These are phyloP conservation scores for Erodium maritimum DNA, from an alignment of 345 rosid species.

Conservation along the genomic window DNA sequence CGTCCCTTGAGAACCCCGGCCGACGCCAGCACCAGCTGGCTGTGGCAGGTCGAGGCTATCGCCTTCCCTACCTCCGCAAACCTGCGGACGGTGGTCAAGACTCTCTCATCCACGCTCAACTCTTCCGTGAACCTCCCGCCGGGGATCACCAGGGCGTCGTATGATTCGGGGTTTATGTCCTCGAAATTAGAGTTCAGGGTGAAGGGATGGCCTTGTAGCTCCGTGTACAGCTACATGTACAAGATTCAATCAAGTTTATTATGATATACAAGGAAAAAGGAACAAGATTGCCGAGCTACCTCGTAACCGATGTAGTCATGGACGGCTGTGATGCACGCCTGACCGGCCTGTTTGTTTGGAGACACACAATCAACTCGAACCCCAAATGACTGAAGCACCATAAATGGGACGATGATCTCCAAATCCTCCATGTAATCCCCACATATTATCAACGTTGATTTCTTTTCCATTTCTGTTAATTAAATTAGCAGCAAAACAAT, in stretches of 20 bases:
- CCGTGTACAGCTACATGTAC: conserved; percentile 34
- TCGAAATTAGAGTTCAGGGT: conserved; percentile 28
- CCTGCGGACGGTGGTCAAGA: conserved; percentile 17
- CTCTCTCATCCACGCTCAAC: conserved; percentile 30
- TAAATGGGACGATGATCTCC: conserved; percentile 32
- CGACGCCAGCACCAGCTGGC: conserved; percentile 33
- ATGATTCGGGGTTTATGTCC: conserved; percentile 18
- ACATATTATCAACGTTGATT: conserved; percentile 33
- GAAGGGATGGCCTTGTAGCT: conserved; percentile 32
- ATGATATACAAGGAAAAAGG: no score
- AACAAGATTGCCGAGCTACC: conserved; percentile 18
- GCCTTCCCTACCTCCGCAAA: conserved; percentile 29
- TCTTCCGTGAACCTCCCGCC: conserved; percentile 37
- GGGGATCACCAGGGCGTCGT: conserved; percentile 34
- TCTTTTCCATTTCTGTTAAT: no score
- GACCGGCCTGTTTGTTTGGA: conserved; percentile 25
- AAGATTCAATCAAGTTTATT: no score
- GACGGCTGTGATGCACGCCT: conserved; percentile 30
- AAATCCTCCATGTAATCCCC: conserved; percentile 52
- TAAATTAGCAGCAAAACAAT: no score
- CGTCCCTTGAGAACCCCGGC: conserved; percentile 33
- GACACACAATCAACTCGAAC: conserved; percentile 36
- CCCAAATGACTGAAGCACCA: conserved; percentile 34
- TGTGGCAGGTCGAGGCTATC: conserved; percentile 38
- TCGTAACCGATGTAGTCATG: conserved; percentile 39